Percentiles rank a stretch among this genome's conserved stretches.
Conservation (phyloP, 1,139 yeast genomes). For the Saccharomyces hybrid region DNA sequence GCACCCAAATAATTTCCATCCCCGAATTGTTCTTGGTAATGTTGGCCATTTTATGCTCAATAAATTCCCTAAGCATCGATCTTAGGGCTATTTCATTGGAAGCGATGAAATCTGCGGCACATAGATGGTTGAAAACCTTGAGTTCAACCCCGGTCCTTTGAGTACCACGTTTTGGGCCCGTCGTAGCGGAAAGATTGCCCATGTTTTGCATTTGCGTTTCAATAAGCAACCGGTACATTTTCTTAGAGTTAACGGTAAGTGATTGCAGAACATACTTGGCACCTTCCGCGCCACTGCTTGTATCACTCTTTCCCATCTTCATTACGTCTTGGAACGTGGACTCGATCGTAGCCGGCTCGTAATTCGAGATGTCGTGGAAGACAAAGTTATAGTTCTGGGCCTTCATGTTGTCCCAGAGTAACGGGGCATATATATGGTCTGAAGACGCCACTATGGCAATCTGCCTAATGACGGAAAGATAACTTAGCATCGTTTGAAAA, state of each 20-base stretch:
- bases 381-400: constrained; percentile 62
- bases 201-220: constrained; percentile 57
- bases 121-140: constrained; percentile 52
- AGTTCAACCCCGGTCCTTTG: constrained; percentile 48
- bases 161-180: constrained; percentile 29
- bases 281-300: constrained; percentile 67
- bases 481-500: constrained; percentile 57
- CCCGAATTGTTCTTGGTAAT: constrained; percentile 60
- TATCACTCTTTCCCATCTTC: constrained; percentile 52
- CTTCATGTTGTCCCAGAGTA: constrained; percentile 77
- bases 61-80: constrained; percentile 75
- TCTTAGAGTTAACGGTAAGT: constrained; percentile 70
- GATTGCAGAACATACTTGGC: constrained; percentile 77
- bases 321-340: constrained; percentile 71
- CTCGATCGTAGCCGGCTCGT: constrained; percentile 59
- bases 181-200: constrained; percentile 31
- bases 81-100: constrained; percentile 78
- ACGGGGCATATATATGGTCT: constrained; percentile 75
- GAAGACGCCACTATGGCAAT: constrained; percentile 61
- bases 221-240: constrained; percentile 58
- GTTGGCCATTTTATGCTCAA: constrained; percentile 86
- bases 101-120: constrained; percentile 76
- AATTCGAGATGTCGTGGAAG: constrained; percentile 84
- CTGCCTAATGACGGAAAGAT: constrained; percentile 55
- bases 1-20: constrained; percentile 66